Evolutionary conservation across 345 rosid species (phyloP).

Genomic region (Isatis tinctoria): DNA sequence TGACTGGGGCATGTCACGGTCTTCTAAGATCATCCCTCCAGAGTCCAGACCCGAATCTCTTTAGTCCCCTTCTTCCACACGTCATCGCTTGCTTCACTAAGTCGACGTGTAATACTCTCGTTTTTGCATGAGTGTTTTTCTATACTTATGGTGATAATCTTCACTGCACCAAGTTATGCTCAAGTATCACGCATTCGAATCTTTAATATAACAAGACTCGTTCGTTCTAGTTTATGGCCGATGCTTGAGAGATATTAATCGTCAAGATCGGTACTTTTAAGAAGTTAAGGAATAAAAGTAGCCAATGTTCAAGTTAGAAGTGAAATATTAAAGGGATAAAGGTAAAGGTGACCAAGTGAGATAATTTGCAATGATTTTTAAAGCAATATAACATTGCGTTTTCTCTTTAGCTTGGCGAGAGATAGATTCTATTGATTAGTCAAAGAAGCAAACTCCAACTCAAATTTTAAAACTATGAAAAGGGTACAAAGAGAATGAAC

Average conservation of each 20-base stretch:
- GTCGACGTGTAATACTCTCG: constrained; percentile 2
- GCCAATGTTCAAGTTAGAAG: constrained; percentile 6
- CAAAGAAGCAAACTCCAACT: constrained; percentile 27
- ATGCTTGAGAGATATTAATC: constrained; percentile 17
- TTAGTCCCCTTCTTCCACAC: constrained; percentile 10
- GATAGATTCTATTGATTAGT: constrained; percentile 22
- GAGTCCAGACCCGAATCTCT: constrained; percentile 11
- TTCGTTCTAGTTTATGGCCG: background rate
- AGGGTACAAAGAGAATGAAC: constrained; percentile 24
- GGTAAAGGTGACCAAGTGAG: constrained; percentile 40
- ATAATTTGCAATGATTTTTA: constrained; percentile 60
- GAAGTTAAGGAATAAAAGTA: constrained; percentile 3
- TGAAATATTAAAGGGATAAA: constrained; percentile 19
- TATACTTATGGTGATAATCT: background rate
- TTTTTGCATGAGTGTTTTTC: background rate
- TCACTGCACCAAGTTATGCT: background rate
- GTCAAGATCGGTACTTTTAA: constrained; percentile 19
- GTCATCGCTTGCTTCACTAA: constrained; percentile 25
- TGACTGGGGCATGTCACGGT: constrained; percentile 35
- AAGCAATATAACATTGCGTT: constrained; percentile 40
- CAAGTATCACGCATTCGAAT: background rate
- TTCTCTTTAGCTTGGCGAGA: constrained; percentile 32
- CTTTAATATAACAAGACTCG: background rate
- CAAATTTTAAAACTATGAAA: background rate
- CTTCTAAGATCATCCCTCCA: constrained; percentile 18